Evolutionary conservation across 163 green algal species (phyloP), one percentile per base, ranked within the genome.

Genomic region (Chlamydomonas reinhardtii): DNA sequence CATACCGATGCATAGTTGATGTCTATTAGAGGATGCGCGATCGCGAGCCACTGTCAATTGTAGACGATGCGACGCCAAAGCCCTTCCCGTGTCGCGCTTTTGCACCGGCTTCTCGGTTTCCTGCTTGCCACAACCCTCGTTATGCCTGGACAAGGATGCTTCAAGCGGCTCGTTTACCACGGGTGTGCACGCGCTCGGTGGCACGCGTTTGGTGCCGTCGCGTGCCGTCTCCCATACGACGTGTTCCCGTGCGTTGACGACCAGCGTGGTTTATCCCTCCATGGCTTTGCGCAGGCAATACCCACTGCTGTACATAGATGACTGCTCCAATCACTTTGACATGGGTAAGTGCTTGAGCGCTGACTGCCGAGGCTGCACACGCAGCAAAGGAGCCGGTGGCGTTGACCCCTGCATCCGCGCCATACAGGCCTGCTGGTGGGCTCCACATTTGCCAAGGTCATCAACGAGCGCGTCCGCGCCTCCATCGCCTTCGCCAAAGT

Each of bases 281-380:
- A 14, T 19, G 48, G 11, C 48, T 56, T 1, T 14, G 48, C 48
- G 48, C 48, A 56, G 48, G 25, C 48, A 20, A 17, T 73, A 79
- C 25, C 79, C 79, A 0, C 34, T 86, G 54, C 69, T 86, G 0
- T 86, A 86, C 59, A 64, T 86, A 17, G 79, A 86, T 27, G 48
- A 71, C 37, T 85, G 79, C 79, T 34, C 34, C 0, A 78, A 43
- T 9, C 77, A 76, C 25, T 85, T 72, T 32, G 79, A 71, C 8
- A n/a, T 85, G 27, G 77, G 77, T 59, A 11, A 68, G 43, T n/a
- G 52, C n/a, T n/a, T n/a, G n/a, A n/a, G n/a, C n/a, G n/a, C n/a
- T n/a, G n/a, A n/a, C n/a, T n/a, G n/a, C n/a, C n/a, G n/a, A n/a
- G n/a, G n/a, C n/a, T n/a, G n/a, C n/a, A n/a, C n/a, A n/a, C n/a